These are phyloP conservation scores for Phoenix dactylifera DNA, from an alignment of 176 grass and related monocot species.

Conservation along the genomic window DNA sequence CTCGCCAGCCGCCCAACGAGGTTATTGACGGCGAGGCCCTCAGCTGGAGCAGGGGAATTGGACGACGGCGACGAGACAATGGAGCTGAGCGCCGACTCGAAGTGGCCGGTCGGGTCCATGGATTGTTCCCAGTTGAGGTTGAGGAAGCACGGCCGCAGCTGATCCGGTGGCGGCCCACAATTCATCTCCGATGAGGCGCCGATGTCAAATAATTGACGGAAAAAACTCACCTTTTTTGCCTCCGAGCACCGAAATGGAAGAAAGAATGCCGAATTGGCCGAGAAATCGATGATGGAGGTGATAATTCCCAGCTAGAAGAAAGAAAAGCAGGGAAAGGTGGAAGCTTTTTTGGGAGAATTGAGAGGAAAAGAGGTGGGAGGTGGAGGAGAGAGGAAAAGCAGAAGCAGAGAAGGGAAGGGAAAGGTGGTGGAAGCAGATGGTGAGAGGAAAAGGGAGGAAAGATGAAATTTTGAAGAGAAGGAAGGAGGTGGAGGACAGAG, in stretches of 20 bases:
- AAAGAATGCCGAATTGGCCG: background rate
- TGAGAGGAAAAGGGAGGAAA: background rate
- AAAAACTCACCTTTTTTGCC: background rate
- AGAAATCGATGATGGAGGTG: background rate
- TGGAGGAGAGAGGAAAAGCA: background rate
- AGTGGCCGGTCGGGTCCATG: conserved; percentile 13
- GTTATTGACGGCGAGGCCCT: too few relatives aligned
- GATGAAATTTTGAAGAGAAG: conserved; percentile 3
- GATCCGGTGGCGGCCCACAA: conserved; percentile 5
- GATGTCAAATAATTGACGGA: background rate
- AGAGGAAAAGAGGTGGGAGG: background rate
- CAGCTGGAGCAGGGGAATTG: too few relatives aligned
- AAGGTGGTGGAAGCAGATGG: background rate
- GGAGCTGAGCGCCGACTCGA: conserved; percentile 45
- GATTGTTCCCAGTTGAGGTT: conserved; percentile 17
- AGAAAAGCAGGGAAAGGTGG: background rate
- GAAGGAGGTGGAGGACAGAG: conserved; percentile 9
- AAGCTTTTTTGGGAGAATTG: conserved; percentile 4
- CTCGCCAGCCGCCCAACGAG: too few relatives aligned
- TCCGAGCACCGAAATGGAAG: background rate
- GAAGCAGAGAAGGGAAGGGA: background rate
- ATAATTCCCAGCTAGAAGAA: background rate
- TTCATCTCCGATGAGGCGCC: conserved; percentile 8
- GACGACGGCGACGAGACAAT: too few relatives aligned
- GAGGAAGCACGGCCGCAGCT: background rate